Conservation (phyloP, 306 rosid genomes). For the Luffa aegyptiaca region DNA sequence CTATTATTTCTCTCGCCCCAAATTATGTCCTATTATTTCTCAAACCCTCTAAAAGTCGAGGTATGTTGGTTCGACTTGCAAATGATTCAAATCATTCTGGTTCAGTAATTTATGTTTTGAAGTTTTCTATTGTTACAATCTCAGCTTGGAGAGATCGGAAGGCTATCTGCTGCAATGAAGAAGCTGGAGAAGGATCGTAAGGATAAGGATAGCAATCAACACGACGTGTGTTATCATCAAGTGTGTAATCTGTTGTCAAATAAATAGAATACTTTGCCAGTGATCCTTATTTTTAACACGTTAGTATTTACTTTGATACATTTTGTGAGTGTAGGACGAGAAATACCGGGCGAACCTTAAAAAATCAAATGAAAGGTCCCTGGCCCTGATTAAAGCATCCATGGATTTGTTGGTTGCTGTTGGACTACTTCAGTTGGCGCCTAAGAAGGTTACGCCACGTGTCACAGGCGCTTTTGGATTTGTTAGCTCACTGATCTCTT, state of each 20-base stretch:
- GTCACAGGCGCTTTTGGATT: conserved; percentile 94
- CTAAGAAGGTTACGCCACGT: conserved; percentile 79
- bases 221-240: conserved; percentile 50
- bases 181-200: conserved; percentile 73
- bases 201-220: conserved; percentile 39
- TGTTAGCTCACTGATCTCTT: conserved; percentile 75
- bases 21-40: no score
- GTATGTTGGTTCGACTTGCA: conserved; percentile 30
- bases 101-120: not conserved
- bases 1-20: no score
- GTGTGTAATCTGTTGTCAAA: conserved; percentile 32
- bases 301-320: not conserved
- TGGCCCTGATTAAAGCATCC: conserved; percentile 70
- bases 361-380: conserved; percentile 72
- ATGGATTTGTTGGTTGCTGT: conserved; percentile 76
- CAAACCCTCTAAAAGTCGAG: no score
- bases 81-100: not conserved
- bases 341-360: conserved; percentile 59
- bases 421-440: conserved; percentile 91
- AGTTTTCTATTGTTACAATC: conserved; percentile 7
- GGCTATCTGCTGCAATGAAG: conserved; percentile 72
- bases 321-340: conserved; percentile 48
- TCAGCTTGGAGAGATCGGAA: conserved; percentile 90
- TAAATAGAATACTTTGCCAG: not conserved
- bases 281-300: not conserved